Evolutionary conservation across 2,329 filamentous ascomycete genomes (phyloP), one percentile per base, ranked within the genome.

Genomic region (Venturiaceae sp.): DNA sequence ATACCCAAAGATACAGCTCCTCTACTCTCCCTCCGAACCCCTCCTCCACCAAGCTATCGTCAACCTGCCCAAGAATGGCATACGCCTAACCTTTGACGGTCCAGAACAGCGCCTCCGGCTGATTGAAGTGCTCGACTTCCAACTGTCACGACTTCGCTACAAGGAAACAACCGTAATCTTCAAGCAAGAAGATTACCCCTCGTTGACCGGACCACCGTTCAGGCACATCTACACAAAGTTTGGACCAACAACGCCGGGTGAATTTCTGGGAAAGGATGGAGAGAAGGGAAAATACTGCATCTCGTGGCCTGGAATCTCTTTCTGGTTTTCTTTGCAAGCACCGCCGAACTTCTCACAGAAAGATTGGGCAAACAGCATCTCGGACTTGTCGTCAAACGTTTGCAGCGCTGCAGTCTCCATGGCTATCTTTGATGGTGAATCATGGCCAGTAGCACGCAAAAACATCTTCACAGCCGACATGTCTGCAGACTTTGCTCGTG

Each of bases 241-340:
- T 62, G 94, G 94, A 0, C 92, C 92, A 19, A 95, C 92, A 0
- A 97, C 95, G 69, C 88, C 88, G 1, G 94, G 94, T 62, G 94
- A 99, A 76, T 99, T 92, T 67, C 80, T 96, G 37, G 77, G 76
- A 3, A 74, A 78, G 36, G 75, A 77, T 44, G 76, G 67, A 16
- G 70, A 78, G 16, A 75, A 79, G 60, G 92, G 92, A 16, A 87
- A 84, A 23, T 99, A 97, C 68, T 85, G 96, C 34, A 77, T 99
- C 34, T 97, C 92, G 1, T 99, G 96, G 72, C 92, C 92, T 0
- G 94, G 94, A 0, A 85, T 99, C 32, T 90, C 92, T 0, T 96
- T 97, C 69, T 92, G 88, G 37, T 99, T 99, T 64, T 85, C 90
- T 0, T 77, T 97, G 32, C 80, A 85, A 54, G 77, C 82, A 60